Evolutionary conservation across 495 filamentous ascomycete genomes (phyloP).

Genomic region (Tuber magnatum): DNA sequence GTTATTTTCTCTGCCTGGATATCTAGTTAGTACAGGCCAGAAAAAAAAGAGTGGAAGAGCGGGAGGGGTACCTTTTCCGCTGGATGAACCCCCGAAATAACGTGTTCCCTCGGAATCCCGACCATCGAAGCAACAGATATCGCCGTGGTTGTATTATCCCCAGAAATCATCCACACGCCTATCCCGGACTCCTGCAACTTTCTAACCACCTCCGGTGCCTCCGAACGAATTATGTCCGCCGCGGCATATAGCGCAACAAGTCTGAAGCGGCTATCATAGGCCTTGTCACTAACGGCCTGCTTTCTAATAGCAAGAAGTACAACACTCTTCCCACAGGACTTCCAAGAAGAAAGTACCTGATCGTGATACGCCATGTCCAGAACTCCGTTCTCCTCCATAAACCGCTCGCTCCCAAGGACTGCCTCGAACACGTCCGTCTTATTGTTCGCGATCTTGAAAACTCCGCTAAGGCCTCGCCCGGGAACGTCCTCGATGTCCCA

Average conservation of each 20-base stretch:
- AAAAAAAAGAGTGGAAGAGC: background rate
- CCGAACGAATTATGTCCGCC: slow-evolving; percentile 68
- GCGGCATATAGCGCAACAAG: slow-evolving; percentile 52
- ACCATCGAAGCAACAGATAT: slow-evolving; percentile 63
- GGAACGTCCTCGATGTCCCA: slow-evolving; percentile 66
- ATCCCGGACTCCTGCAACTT: slow-evolving; percentile 60
- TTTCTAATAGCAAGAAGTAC: slow-evolving; percentile 56
- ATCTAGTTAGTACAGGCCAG: slow-evolving; percentile 1
- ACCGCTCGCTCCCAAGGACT: slow-evolving; percentile 70
- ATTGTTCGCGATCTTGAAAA: slow-evolving; percentile 45
- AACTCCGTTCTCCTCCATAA: slow-evolving; percentile 48
- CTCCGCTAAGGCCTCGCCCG: slow-evolving; percentile 71
- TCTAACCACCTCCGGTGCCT: slow-evolving; percentile 57
- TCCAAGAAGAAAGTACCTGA: slow-evolving; percentile 55
- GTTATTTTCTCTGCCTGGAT: slow-evolving; percentile 63
- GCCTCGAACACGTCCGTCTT: slow-evolving; percentile 50
- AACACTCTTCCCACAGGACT: slow-evolving; percentile 62
- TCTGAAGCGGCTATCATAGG: slow-evolving; percentile 16
- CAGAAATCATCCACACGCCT: slow-evolving; percentile 82
- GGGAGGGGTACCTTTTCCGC: slow-evolving; percentile 53
- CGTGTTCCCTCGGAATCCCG: slow-evolving; percentile 62
- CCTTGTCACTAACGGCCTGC: background rate
- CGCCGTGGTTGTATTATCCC: slow-evolving; percentile 68
- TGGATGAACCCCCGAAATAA: slow-evolving; percentile 80
- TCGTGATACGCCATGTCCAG: slow-evolving; percentile 15